These are phyloP conservation scores for Pyrrhoderma lamaoense DNA, from an alignment of 1,284 basidiomycete species.

Conservation along the genomic window DNA sequence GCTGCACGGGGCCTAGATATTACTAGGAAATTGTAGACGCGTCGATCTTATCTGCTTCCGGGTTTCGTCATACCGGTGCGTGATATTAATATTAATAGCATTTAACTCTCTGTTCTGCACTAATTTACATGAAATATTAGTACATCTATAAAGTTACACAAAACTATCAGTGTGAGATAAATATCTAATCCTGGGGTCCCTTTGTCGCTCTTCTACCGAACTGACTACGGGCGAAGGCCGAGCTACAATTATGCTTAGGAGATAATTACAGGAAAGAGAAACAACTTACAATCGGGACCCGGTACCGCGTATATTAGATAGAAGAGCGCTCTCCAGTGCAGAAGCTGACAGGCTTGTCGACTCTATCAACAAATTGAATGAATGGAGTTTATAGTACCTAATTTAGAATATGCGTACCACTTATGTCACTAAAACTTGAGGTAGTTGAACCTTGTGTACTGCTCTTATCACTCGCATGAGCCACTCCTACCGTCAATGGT, in stretches of 20 bases:
- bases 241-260: slow-evolving; percentile 28
- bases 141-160: too few relatives aligned
- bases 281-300: slow-evolving; percentile 49
- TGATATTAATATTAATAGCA: too few relatives aligned
- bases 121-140: too few relatives aligned
- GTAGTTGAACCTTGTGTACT: slow-evolving; percentile 63
- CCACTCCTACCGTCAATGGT: slow-evolving; percentile 32
- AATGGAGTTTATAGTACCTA: neutral
- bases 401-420: slow-evolving; percentile 42
- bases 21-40: neutral
- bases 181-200: slow-evolving; percentile 19
- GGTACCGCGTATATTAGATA: slow-evolving; percentile 53
- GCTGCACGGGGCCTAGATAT: neutral
- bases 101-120: too few relatives aligned
- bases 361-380: slow-evolving; percentile 33
- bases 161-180: neutral
- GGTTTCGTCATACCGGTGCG: too few relatives aligned
- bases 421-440: slow-evolving; percentile 78
- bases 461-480: slow-evolving; percentile 42
- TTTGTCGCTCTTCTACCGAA: slow-evolving; percentile 29
- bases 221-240: slow-evolving; percentile 38
- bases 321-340: slow-evolving; percentile 65
- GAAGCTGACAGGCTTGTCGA: slow-evolving; percentile 60
- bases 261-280: neutral
- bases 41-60: too few relatives aligned